Evolutionary conservation across 2,329 filamentous ascomycete species (phyloP).

Genomic region (Fusarium sp.): DNA sequence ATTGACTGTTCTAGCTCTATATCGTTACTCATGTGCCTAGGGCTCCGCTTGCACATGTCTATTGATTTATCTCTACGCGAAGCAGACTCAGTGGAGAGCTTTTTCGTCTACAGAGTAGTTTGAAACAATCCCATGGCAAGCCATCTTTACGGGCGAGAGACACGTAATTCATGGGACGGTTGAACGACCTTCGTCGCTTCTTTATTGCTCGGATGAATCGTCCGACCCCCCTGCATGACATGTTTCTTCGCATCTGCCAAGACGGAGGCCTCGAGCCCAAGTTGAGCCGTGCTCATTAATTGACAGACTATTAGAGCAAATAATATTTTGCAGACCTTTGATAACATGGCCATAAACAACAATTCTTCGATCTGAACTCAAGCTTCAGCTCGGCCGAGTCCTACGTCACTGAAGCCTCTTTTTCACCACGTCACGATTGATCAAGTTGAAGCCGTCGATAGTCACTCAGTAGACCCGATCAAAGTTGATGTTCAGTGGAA

Average conservation of each 20-base stretch:
- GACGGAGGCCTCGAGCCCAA: not conserved
- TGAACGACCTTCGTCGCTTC: not conserved
- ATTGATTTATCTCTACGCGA: not conserved
- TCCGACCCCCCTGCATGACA: not conserved
- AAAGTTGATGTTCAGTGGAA: not conserved
- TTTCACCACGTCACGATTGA: not conserved
- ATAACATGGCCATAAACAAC: not conserved
- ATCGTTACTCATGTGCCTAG: not conserved
- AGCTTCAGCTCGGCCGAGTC: not conserved
- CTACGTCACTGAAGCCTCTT: not conserved
- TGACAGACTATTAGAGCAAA: constrained; percentile 16
- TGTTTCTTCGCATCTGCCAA: not conserved
- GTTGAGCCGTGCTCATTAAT: not conserved
- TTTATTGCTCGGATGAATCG: not conserved
- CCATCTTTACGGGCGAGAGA: not conserved
- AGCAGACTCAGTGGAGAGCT: not conserved
- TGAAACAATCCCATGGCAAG: constrained; percentile 19
- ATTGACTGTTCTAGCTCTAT: constrained; percentile 19
- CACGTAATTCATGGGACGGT: not conserved
- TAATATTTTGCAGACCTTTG: constrained; percentile 12
- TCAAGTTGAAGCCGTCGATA: constrained; percentile 8
- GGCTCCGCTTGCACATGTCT: not conserved
- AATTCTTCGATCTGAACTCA: not conserved
- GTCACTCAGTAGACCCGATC: constrained; percentile 14
- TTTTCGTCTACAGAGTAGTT: not conserved